Evolutionary conservation across 179 eudicot species (phyloP).

Genomic region (Nepenthes alata): DNA sequence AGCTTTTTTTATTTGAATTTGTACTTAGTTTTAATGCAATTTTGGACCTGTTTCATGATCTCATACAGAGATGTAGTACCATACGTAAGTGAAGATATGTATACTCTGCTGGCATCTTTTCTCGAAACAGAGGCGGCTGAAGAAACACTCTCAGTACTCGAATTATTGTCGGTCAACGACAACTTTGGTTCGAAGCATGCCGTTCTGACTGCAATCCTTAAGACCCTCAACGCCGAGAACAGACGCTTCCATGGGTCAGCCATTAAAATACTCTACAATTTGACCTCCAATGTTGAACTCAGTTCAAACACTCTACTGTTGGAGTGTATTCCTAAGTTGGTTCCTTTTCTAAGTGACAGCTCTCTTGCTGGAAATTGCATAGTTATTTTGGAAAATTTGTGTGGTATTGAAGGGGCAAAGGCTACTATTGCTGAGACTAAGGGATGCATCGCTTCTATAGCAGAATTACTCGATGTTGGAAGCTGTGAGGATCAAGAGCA

Average conservation of each 20-base stretch:
- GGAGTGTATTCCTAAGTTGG: constrained; percentile 39
- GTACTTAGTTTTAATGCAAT: neutral
- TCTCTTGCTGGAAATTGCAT: constrained; percentile 33
- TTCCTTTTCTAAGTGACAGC: constrained; percentile 34
- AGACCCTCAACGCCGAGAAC: constrained; percentile 31
- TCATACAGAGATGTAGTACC: constrained; percentile 27
- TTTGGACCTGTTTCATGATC: constrained; percentile 3
- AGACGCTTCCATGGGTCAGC: constrained; percentile 30
- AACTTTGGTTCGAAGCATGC: constrained; percentile 22
- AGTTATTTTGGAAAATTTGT: constrained; percentile 39
- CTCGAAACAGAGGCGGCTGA: constrained; percentile 35
- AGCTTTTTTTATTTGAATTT: neutral
- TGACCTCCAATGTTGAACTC: constrained; percentile 26
- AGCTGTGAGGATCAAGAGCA: constrained; percentile 46
- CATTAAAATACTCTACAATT: constrained; percentile 38
- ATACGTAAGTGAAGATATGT: constrained; percentile 32
- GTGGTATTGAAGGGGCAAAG: constrained; percentile 27
- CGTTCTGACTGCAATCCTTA: constrained; percentile 27
- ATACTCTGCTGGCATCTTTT: constrained; percentile 38
- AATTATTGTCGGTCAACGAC: constrained; percentile 27
- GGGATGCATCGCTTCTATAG: constrained; percentile 54
- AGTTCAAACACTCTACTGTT: constrained; percentile 23
- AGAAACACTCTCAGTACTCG: constrained; percentile 47
- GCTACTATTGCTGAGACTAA: constrained; percentile 36
- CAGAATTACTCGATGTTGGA: constrained; percentile 44